Base-by-base conservation (phyloP, 345 rosid species). In the Ailanthus altissimus region DNA sequence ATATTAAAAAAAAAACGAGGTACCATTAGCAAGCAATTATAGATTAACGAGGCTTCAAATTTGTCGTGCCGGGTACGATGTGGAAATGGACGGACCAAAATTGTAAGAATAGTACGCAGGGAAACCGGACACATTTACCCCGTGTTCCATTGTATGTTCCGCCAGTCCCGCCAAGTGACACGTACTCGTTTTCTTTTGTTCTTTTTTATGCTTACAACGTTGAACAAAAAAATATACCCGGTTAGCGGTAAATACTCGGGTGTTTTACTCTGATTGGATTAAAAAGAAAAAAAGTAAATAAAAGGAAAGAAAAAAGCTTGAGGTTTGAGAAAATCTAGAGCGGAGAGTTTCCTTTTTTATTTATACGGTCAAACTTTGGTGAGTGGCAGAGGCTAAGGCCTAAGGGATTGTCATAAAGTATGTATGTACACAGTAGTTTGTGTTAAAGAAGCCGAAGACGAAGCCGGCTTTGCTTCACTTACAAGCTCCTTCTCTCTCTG, bases 141-240 rank as follows among this genome's bases (percentile, higher is more conserved):
- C n/a, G 2, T 21, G 6, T 26, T 9, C n/a, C 62, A 28, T 66
- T 47, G 72, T 58, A 77, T 10, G 53, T 67, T 73, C 85, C 85
- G 84, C 76, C 84, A 74, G 75, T 81, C 73, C 77, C 83, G 80
- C 79, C 83, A 75, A 8, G 46, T 32, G 75, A 74, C 82, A 81
- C 80, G 76, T 59, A 70, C 25, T 5, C 64, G 56, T 9, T 50
- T 45, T 42, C 46, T 38, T 47, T 50, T n/a, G 43, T 65, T 36
- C 18, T 49, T 2, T 32, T 32, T 32, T 32, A 32, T 51, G 56
- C 49, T 5, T 10, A 51, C 60, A 51, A 51, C 46, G 28, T 70
- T 20, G 38, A 57, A 21, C 4, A 0, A 8, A 72, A 32, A 46
- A 13, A 18, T 12, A 36, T 18, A 2, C 20, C n/a, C 61, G 10